phyloP scores from a whole-genome alignment of 208 protist genomes.

The Trypanosoma mega region DNA sequence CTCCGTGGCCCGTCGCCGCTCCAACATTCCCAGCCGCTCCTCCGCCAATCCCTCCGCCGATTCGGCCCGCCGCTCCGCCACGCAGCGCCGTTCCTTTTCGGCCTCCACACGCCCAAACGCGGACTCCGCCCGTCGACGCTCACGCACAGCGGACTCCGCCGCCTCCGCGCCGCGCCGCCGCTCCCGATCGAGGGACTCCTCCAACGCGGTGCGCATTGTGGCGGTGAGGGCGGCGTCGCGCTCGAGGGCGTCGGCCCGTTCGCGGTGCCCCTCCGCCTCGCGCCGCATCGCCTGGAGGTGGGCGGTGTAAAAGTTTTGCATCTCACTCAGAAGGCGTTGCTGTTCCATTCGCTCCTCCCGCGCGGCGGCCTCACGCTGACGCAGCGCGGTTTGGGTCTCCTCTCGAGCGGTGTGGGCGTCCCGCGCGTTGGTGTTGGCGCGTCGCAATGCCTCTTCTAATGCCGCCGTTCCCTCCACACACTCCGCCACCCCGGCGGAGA shows the following conservation, averaged over 20 bases:
- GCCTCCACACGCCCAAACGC: too few relatives aligned
- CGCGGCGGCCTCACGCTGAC: slow-evolving; percentile 22
- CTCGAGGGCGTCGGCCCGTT: not conserved
- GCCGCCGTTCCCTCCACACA: slow-evolving; percentile 44
- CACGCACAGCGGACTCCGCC: too few relatives aligned
- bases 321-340: slow-evolving; percentile 42
- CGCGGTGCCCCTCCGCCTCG: slow-evolving; percentile 1
- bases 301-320: slow-evolving; percentile 23
- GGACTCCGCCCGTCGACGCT: too few relatives aligned
- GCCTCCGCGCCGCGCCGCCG: not conserved
- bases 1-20: not conserved
- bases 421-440: not conserved
- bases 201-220: not conserved
- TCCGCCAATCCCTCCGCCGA: not conserved
- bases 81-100: too few relatives aligned
- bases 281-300: slow-evolving; percentile 22
- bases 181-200: not conserved
- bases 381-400: slow-evolving; percentile 29
- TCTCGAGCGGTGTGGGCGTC: too few relatives aligned
- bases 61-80: not conserved
- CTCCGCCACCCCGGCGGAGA: slow-evolving; percentile 36
- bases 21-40: slow-evolving; percentile 10
- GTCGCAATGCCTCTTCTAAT: slow-evolving; percentile 37
- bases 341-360: slow-evolving; percentile 60
- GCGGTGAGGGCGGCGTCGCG: slow-evolving; percentile 4